Percentiles rank a stretch among this genome's conserved stretches.
Conservation (phyloP, 768 basidiomycete species). For the Tubosaeta sp. region DNA sequence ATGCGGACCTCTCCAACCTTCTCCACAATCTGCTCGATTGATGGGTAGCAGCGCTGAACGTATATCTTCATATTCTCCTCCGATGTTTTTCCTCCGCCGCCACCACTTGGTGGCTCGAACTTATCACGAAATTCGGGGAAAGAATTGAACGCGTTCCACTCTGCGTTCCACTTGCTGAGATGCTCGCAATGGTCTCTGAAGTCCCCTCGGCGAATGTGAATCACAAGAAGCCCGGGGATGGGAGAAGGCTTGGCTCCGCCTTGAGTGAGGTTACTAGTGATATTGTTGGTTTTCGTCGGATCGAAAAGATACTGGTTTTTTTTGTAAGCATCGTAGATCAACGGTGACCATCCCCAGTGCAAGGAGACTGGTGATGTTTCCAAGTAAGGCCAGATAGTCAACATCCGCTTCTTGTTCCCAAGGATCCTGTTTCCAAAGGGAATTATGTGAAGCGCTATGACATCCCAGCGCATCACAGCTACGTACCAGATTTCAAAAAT, state of each 20-base stretch:
- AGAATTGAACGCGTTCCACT: slow-evolving; percentile 44
- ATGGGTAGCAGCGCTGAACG: slow-evolving; percentile 40
- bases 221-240: slow-evolving; percentile 42
- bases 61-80: slow-evolving; percentile 26
- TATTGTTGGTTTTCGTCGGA: background rate
- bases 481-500: slow-evolving; percentile 38
- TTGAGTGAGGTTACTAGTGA: background rate
- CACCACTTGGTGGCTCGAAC: slow-evolving; percentile 29
- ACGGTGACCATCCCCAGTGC: slow-evolving; percentile 37
- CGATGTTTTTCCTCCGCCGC: slow-evolving; percentile 11
- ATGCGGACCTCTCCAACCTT: slow-evolving; percentile 34
- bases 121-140: slow-evolving; percentile 40
- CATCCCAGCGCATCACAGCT: background rate
- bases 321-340: slow-evolving; percentile 30
- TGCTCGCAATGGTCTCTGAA: slow-evolving; percentile 41
- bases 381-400: slow-evolving; percentile 34
- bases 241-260: slow-evolving; percentile 8
- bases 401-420: slow-evolving; percentile 29
- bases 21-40: slow-evolving; percentile 39
- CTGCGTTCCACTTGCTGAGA: slow-evolving; percentile 33
- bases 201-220: slow-evolving; percentile 53
- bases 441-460: background rate
- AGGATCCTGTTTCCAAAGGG: slow-evolving; percentile 26
- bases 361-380: slow-evolving; percentile 31
- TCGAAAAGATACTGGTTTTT: slow-evolving; percentile 29